Base-by-base conservation (phyloP, 1,139 yeast genomes). In the Suhomyces ambrosiae region DNA sequence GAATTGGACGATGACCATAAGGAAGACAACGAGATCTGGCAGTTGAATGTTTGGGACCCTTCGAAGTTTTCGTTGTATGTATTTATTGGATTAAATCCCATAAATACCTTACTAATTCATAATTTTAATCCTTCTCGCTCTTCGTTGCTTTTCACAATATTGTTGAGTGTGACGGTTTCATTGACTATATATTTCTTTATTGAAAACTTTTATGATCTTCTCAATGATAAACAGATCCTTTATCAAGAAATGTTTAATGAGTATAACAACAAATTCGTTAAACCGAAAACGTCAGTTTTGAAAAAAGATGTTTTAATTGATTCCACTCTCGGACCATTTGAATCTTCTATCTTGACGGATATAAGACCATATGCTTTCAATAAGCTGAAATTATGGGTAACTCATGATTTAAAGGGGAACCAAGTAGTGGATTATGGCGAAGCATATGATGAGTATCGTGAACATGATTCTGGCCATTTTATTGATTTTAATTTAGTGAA, bases 301-400 rank as follows among this genome's bases (percentile, higher is more conserved):
- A 71, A 72, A 37, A 77, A 82, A 47, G 89, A 85, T 50, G 89
- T 76, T 3, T 69, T 76, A 32, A 68, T 83, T 8, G 90, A 85
- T 55, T 80, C 88, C 7, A 77, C 83, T 21, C 56, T 48, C 38
- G 74, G 73, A 3, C 68, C 68, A 13, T 56, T 52, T 22, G 60
- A 61, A 22, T 54, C 61, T 12, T 47, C 50, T 54, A 77, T 32
- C 40, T 53, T 61, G 36, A 56, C 60, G 5, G 68, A 67, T 35
- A 27, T 49, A 7, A 50, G 49, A 22, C 65, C 68, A 3, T 62
- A 63, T 35, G 46, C 46, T 37, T 66, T 48, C 49, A 69, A 53
- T 30, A 61, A 60, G 49, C 69, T 63, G 67, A 65, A 65, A 43
- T 65, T 68, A 21, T 76, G 74, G 48, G 58, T 65, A 4, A 70